Evolutionary conservation across 2,329 filamentous ascomycete species (phyloP), one percentile per base, ranked within the genome.

Genomic region (Calonectria crousiana): DNA sequence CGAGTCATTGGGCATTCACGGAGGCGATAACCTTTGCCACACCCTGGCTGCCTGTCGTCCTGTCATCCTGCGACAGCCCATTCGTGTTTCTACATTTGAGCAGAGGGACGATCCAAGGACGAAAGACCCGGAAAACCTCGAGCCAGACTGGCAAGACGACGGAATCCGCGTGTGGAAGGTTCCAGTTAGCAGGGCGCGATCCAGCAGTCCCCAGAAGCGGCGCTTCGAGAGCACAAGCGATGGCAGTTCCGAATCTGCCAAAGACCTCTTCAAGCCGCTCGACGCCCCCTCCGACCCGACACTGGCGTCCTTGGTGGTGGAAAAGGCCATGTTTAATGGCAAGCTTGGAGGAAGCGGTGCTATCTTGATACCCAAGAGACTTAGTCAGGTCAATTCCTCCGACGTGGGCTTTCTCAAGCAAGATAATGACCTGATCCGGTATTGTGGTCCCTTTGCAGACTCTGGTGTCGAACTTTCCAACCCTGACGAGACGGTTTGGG

Each of bases 151-250:
- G 90, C 84, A 91, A 72, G 96, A 98, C 83, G 88, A 91, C 14
- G 92, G 93, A 75, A 91, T 98, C 71, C 92, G 92, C 72, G 94
- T 98, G 1, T 98, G 96, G 96, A 93, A 95, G 58, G 88, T 98
- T 81, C 90, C 94, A 0, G 84, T 83, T 28, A 80, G 72, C 53
- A 79, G 81, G 52, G 75, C 78, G 23, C 78, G 82, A 6, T 84
- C 84, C 1, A 81, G 79, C 74, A 85, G 83, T 53, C 84, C 84
- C 2, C 80, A 77, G 41, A 86, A 86, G 75, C 84, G 84, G 20
- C 78, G 78, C 20, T 78, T 79, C 38, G 79, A 76, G 64, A 79
- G 73, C 70, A 74, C 78, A 20, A 72, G 78, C 9, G 73, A 73
- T 18, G 72, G 78, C 30, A 64, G 49, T 4, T 11, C 41, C 20